These are phyloP conservation scores for Flammula alnicola DNA, from an alignment of 1,284 basidiomycete genomes.

Conservation along the genomic window DNA sequence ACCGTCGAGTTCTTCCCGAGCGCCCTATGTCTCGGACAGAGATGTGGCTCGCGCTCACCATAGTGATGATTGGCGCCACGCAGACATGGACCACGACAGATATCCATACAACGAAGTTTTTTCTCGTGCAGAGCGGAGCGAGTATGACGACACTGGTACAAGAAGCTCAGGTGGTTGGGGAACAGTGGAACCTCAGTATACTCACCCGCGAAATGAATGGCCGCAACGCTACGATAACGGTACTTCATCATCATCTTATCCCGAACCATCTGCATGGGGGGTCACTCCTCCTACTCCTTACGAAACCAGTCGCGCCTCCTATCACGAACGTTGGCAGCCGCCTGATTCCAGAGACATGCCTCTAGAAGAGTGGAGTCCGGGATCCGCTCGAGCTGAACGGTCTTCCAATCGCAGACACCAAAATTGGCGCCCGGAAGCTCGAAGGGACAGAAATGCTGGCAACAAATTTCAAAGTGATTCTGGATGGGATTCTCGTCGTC, in stretches of 20 bases:
- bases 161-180: slow-evolving; percentile 52
- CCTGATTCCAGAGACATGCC: slow-evolving; percentile 40
- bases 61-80: slow-evolving; percentile 56
- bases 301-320: slow-evolving; percentile 41
- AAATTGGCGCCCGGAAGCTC: slow-evolving; percentile 41
- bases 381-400: slow-evolving; percentile 24
- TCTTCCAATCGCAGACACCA: slow-evolving; percentile 32
- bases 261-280: slow-evolving; percentile 46
- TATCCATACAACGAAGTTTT: slow-evolving; percentile 55
- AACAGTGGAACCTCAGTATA: slow-evolving; percentile 44
- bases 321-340: slow-evolving; percentile 48
- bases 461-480: slow-evolving; percentile 45
- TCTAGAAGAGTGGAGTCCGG: slow-evolving; percentile 31
- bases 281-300: slow-evolving; percentile 36
- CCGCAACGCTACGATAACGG: slow-evolving; percentile 48
- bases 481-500: slow-evolving; percentile 47
- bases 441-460: slow-evolving; percentile 36
- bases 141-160: slow-evolving; percentile 47
- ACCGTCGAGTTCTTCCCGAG: slow-evolving; percentile 46
- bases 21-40: slow-evolving; percentile 50
- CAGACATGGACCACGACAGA: slow-evolving; percentile 53
- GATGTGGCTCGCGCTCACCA: slow-evolving; percentile 53
- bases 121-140: slow-evolving; percentile 53
- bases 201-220: slow-evolving; percentile 49
- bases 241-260: slow-evolving; percentile 43